Evolutionary conservation across 2,329 filamentous ascomycete species (phyloP).

Genomic region (Pseudogymnoascus sp.): DNA sequence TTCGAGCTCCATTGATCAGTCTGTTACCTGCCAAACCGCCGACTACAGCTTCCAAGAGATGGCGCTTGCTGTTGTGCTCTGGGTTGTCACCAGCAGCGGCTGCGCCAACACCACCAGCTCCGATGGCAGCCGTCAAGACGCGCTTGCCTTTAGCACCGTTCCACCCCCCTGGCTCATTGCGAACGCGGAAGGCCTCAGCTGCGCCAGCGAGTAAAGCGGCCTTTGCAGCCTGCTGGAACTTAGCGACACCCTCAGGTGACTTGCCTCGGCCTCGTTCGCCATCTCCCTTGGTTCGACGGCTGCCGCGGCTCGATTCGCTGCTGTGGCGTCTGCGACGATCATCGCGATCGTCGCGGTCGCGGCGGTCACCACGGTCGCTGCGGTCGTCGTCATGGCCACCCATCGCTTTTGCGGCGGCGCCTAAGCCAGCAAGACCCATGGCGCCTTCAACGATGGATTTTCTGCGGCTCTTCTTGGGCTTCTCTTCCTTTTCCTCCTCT

Average conservation of each 20-base stretch:
- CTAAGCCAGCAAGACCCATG: slow-evolving; percentile 52
- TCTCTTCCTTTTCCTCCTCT: slow-evolving; percentile 48
- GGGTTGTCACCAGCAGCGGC: slow-evolving; percentile 59
- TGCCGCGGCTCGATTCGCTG: slow-evolving; percentile 32
- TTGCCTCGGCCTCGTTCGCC: slow-evolving; percentile 32
- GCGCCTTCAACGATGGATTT: slow-evolving; percentile 57
- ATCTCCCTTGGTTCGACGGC: slow-evolving; percentile 44
- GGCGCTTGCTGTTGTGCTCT: slow-evolving; percentile 67
- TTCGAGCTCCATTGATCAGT: slow-evolving; percentile 70
- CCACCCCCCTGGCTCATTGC: slow-evolving; percentile 84
- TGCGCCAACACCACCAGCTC: slow-evolving; percentile 78
- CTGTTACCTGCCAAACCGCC: slow-evolving; percentile 82
- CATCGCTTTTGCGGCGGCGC: slow-evolving; percentile 51
- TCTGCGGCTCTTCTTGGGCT: slow-evolving; percentile 47
- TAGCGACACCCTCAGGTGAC: slow-evolving; percentile 44
- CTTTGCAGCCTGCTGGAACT: slow-evolving; percentile 79
- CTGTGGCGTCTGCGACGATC: slow-evolving; percentile 35
- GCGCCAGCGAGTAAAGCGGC: slow-evolving; percentile 85
- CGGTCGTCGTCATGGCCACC: slow-evolving; percentile 32
- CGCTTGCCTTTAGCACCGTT: slow-evolving; percentile 86
- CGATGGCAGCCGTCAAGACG: slow-evolving; percentile 75
- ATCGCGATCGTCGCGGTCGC: slow-evolving; percentile 24
- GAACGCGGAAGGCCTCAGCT: slow-evolving; percentile 81
- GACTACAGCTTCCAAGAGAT: slow-evolving; percentile 77
- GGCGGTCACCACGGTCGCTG: slow-evolving; percentile 32